phyloP scores from a whole-genome alignment of 2,329 filamentous ascomycete species.

The Beauveria varroae region DNA sequence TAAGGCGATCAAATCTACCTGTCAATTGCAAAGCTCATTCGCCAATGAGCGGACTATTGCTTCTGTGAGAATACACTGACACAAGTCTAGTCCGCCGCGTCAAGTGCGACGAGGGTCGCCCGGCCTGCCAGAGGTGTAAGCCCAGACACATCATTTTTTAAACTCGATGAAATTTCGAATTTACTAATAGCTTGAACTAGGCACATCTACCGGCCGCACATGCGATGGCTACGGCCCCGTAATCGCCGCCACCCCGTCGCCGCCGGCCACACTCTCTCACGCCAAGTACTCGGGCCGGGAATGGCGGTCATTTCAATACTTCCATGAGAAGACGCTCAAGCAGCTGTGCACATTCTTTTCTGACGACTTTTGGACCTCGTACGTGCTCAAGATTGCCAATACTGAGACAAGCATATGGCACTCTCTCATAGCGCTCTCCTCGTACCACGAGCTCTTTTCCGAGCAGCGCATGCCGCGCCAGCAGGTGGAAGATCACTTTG shows the following conservation, averaged over 20 bases:
- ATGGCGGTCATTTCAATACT: conserved; percentile 12
- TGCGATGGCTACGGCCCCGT: conserved; percentile 9
- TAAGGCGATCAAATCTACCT: neutral
- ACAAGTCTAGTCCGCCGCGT: conserved; percentile 7
- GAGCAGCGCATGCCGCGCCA: neutral
- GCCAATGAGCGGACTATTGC: neutral
- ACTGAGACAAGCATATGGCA: conserved; percentile 11
- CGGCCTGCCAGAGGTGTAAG: conserved; percentile 11
- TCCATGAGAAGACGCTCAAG: conserved; percentile 10
- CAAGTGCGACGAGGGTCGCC: conserved; percentile 10
- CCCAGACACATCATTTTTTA: too few relatives aligned
- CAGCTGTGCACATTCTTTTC: conserved; percentile 8
- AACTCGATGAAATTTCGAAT: too few relatives aligned
- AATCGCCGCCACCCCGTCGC: neutral
- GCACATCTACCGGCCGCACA: conserved; percentile 10
- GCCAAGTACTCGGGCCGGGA: neutral
- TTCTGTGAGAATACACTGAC: neutral
- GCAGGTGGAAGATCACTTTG: conserved; percentile 1
- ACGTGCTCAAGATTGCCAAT: conserved; percentile 10
- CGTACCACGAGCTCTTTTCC: conserved; percentile 10
- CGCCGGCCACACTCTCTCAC: neutral
- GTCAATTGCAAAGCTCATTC: neutral
- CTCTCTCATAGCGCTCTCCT: conserved; percentile 10
- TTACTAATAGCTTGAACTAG: neutral
- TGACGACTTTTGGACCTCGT: conserved; percentile 11